Evolutionary conservation across 148 eudicot species (phyloP).

Genomic region (Nepenthes gracilis): DNA sequence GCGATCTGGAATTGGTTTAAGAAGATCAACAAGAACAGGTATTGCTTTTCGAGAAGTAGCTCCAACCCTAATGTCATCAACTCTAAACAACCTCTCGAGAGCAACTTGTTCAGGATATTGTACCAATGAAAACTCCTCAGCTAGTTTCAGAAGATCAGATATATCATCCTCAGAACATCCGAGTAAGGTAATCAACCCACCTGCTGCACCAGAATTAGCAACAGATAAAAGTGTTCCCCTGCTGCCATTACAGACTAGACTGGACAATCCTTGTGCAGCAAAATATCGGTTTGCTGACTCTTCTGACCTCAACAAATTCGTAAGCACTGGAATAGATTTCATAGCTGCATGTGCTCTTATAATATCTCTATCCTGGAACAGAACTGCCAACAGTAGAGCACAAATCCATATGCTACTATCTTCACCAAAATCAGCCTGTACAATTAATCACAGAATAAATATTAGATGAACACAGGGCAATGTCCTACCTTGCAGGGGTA

Average conservation of each 20-base stretch:
- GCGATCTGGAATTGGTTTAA: constrained; percentile 93
- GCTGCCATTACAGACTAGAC: constrained; percentile 92
- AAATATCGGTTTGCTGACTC: constrained; percentile 78
- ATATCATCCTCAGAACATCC: constrained; percentile 95
- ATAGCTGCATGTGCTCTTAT: constrained; percentile 73
- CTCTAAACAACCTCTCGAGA: constrained; percentile 90
- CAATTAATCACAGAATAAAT: constrained; percentile 3
- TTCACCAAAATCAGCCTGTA: constrained; percentile 58
- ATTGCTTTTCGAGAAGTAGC: constrained; percentile 93
- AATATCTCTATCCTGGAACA: constrained; percentile 87
- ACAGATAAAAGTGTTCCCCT: constrained; percentile 91
- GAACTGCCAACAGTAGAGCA: constrained; percentile 68
- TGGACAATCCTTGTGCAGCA: constrained; percentile 91
- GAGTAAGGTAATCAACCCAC: constrained; percentile 71
- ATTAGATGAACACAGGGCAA: too few species aligned
- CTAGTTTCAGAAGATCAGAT: constrained; percentile 55
- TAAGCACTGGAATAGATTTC: constrained; percentile 70
- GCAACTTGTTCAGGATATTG: constrained; percentile 88
- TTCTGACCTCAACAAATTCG: constrained; percentile 71
- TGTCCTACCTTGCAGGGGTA: too few species aligned
- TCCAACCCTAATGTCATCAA: constrained; percentile 90
- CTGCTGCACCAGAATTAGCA: constrained; percentile 88
- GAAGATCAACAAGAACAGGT: constrained; percentile 90
- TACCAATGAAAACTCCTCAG: constrained; percentile 72
- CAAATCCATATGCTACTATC: constrained; percentile 78